Base-by-base conservation (phyloP, 2,329 filamentous ascomycete species). In the Botryosphaeria dothidea region DNA sequence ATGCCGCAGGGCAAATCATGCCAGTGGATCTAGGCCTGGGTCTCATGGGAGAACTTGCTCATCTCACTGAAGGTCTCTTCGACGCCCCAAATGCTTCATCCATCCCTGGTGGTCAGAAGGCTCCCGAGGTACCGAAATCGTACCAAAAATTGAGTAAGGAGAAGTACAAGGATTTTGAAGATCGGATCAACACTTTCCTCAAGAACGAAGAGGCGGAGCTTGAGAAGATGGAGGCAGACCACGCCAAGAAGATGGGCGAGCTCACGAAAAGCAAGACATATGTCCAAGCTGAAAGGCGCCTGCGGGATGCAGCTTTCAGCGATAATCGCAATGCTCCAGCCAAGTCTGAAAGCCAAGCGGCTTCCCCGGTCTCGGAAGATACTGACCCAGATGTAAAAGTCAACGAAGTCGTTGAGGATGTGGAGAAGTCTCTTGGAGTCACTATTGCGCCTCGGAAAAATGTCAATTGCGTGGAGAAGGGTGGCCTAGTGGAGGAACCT, bases 11-110 rank as follows among this genome's bases (percentile, higher is more conserved):
- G 57, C 92, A 96, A 74, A 96, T 99, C 65, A 87, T 90, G 8
- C 93, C 94, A 0, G 88, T 93, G 2, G 93, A 97, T 74, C 86
- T 98, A 36, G 93, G 93, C 0, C 82, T 98, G 9, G 95, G 95
- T 3, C 85, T 84, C 11, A 81, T 82, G 78, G 95, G 95, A 41
- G 91, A 93, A 76, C 83, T 99, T 21, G 88, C 91, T 25, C 84
- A 86, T 0, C 80, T 98, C 62, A 98, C 95, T 0, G 89, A 92
- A 38, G 93, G 92, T 4, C 92, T 97, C 64, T 92, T 97, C 65
- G 88, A 95, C 65, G 82, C 85, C 4, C 71, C 75, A 67, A 78
- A 68, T 71, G 75, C 65, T 57, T 66, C 66, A 3, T 71, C 68
- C 1, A 58, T 71, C 1, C 71, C 72, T n/a, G 67, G 60, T n/a